These are phyloP conservation scores for Hymenoscyphus albidus DNA, from an alignment of 2,329 filamentous ascomycete species.

Conservation along the genomic window DNA sequence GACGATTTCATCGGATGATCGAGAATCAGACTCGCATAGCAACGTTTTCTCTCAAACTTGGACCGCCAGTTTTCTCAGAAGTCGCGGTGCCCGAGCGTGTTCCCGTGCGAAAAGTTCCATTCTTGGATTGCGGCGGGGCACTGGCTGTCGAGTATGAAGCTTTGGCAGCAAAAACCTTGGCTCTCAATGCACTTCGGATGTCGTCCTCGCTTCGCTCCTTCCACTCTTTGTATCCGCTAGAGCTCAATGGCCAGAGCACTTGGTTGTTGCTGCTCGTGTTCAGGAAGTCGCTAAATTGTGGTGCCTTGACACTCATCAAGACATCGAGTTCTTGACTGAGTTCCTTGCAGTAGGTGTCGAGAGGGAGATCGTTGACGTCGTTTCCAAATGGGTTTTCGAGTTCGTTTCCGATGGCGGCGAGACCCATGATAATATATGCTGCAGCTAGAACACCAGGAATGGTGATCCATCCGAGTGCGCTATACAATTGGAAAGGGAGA, in stretches of 20 bases:
- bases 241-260: slow-evolving; percentile 38
- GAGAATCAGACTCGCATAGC: background rate
- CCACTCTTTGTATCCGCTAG: slow-evolving; percentile 43
- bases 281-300: slow-evolving; percentile 25
- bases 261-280: slow-evolving; percentile 27
- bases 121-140: too few relatives aligned
- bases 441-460: slow-evolving; percentile 71
- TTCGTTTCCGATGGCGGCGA: slow-evolving; percentile 71
- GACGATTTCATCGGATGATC: background rate
- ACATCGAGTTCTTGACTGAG: slow-evolving; percentile 71
- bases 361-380: slow-evolving; percentile 77
- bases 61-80: background rate
- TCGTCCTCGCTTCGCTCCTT: slow-evolving; percentile 42
- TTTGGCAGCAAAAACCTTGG: slow-evolving; percentile 27
- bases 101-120: too few relatives aligned
- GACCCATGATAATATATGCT: slow-evolving; percentile 78
- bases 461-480: slow-evolving; percentile 63
- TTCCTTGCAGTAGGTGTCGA: slow-evolving; percentile 74
- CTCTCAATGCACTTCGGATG: slow-evolving; percentile 36
- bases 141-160: background rate
- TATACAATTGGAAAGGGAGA: slow-evolving; percentile 75
- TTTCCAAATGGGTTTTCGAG: slow-evolving; percentile 83
- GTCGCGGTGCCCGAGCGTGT: too few relatives aligned
- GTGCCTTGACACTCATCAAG: slow-evolving; percentile 40
- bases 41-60: background rate